Evolutionary conservation across 768 basidiomycete species (phyloP), one percentile per base, ranked within the genome.

Genomic region (Austroboletus eburneus): DNA sequence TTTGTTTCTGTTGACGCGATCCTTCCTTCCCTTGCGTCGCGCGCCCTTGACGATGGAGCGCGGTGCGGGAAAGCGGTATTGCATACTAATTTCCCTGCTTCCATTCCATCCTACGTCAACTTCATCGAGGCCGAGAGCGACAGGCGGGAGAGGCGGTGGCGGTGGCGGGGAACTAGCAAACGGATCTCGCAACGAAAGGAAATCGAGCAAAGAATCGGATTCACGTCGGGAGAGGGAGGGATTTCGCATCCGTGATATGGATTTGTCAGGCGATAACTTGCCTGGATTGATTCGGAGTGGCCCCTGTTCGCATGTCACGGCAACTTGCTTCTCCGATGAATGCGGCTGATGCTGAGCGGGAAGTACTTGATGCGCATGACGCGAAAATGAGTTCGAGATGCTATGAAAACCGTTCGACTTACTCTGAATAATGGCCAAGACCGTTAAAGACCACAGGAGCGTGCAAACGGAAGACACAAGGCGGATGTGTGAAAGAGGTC

Each of bases 131-230:
- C 54, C 61, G 23, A 68, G 57, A 14, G 53, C 56, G 0, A 56
- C 17, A 16, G 65, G 55, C n/a, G 61, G 62, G 9, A 61, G 43
- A 29, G 63, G 61, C 3, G 66, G 64, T 6, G 64, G 66, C n/a
- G 51, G 61, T 2, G 64, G 63, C n/a, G 64, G 64, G 1, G 52
- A 58, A 17, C 66, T 67, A 14, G 65, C 65, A 4, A 66, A 66
- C 17, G 65, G 65, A 43, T 66, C 65, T 39, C 62, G 62, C 51
- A 66, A 46, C 9, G 64, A 66, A 44, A 68, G 62, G 35, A 68
- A 66, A 51, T 66, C 65, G 18, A 64, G 52, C 0, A 56, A 20
- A 32, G 64, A 58, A 50, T 66, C 64, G 36, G 57, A 56, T 46
- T 50, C 52, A 23, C 54, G 51, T 7, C 54, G 53, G 20, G 57